A percentile compares a stretch with the other conserved stretches of the same genome.
Conservation (phyloP, 2,329 filamentous ascomycete species). For the Neofusicoccum ribis region DNA sequence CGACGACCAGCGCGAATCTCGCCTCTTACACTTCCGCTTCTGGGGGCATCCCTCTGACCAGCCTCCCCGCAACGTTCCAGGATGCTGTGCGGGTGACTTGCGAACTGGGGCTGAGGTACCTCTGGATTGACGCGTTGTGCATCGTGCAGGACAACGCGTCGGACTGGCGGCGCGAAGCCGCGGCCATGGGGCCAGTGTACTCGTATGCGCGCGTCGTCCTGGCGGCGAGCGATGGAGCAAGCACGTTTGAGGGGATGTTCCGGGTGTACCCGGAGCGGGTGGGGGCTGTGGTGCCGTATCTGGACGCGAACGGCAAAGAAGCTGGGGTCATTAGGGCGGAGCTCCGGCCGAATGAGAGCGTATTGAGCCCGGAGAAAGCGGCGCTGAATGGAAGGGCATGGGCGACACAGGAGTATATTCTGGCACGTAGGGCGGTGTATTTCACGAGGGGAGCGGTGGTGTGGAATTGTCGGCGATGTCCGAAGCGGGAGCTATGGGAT, state of each 20-base stretch:
- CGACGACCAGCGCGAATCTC: not conserved
- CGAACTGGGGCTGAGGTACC: slow-evolving; percentile 1
- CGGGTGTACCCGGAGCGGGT: not conserved
- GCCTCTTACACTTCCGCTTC: too few species aligned
- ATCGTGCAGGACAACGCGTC: slow-evolving; percentile 17
- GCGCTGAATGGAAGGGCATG: not conserved
- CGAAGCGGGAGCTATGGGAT: not conserved
- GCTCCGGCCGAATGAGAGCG: not conserved
- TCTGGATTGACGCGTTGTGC: slow-evolving; percentile 25
- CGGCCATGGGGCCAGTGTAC: not conserved
- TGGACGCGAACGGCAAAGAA: not conserved
- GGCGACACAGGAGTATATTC: not conserved
- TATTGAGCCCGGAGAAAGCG: not conserved
- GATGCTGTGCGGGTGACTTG: slow-evolving; percentile 14
- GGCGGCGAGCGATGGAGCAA: not conserved
- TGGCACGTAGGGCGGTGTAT: not conserved
- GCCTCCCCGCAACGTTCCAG: slow-evolving; percentile 14
- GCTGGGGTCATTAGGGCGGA: not conserved
- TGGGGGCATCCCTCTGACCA: not conserved
- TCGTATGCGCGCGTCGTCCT: not conserved
- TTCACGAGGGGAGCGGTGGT: not conserved
- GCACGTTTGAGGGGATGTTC: not conserved
- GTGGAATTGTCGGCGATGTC: not conserved
- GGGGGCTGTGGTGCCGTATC: not conserved
- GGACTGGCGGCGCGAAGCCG: not conserved